Evolutionary conservation across 805 yeast genomes (phyloP), one percentile per base, ranked within the genome.

Genomic region (Pichia pseudocactophila): DNA sequence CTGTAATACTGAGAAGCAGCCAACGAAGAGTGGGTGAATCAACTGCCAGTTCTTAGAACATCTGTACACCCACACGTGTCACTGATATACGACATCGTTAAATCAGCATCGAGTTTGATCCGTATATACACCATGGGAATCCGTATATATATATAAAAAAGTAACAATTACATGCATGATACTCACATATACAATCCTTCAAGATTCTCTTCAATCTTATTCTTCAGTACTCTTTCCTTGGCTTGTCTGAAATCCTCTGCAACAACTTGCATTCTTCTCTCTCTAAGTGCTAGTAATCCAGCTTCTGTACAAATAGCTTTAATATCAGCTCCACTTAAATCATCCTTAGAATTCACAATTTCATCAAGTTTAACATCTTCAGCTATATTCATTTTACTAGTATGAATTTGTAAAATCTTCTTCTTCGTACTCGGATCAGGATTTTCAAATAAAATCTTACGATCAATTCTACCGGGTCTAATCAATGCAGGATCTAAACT

Each of bases 231-330:
- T 55, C 96, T 78, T 63, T 90, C 97, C 68, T 88, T 84, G 12
- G 96, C 98, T 51, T 80, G 79, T 62, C 83, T 81, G 69, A 90
- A 90, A 61, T 90, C 98, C 48, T 84, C 86, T 25, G 89, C 92
- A 30, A 90, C 86, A 32, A 90, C 97, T 68, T 88, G 94, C 96
- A 90, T 90, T 67, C 97, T 78, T 65, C 97, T 81, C 63, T 90
- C 97, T 64, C 97, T 80, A 59, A 90, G 71, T 1, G 97, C 97
- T 57, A 88, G 74, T 66, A 90, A 73, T 43, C 97, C 97, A 2
- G 97, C 97, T 62, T 90, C 97, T 1, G 97, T 89, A 62, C 97
- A 88, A 50, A 90, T 87, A 43, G 97, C 97, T 68, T 90, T 90
- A 53, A 90, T 92, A 64, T 90, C 97, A 4, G 97, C 97, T 47